A percentile compares a stretch with the other conserved stretches of the same genome.
Conservation (phyloP, 345 rosid genomes). For the Eucalyptus dawsonii region DNA sequence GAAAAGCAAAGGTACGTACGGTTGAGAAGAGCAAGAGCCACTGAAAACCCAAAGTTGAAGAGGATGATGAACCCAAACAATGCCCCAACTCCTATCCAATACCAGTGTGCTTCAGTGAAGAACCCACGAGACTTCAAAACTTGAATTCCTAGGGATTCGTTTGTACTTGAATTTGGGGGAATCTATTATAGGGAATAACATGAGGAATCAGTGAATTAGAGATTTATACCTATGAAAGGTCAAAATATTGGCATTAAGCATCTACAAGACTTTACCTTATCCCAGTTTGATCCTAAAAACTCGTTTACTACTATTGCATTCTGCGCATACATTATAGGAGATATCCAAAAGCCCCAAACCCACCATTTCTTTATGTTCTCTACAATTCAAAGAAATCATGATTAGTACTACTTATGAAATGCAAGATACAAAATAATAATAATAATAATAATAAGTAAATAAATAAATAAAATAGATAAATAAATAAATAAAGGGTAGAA, state of each 20-base stretch:
- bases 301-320: conserved; percentile 43
- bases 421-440: no score
- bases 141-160: conserved; percentile 25
- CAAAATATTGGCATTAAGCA: not conserved
- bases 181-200: not conserved
- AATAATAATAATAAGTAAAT: no score
- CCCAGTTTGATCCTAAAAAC: conserved; percentile 45
- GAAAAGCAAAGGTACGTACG: conserved; percentile 6
- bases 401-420: not conserved
- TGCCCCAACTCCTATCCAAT: conserved; percentile 44
- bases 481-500: no score
- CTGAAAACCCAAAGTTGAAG: conserved; percentile 15
- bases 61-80: conserved; percentile 12
- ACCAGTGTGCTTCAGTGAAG: conserved; percentile 25
- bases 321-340: conserved; percentile 59
- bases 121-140: conserved; percentile 25
- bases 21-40: conserved; percentile 28
- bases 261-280: conserved; percentile 5
- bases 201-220: not conserved
- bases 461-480: no score
- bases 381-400: not conserved
- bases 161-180: not conserved
- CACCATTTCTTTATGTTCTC: conserved; percentile 47
- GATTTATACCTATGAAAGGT: not conserved
- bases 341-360: conserved; percentile 53